Conservation (phyloP, 2,329 filamentous ascomycete species). For the Anthostomella pinea region DNA sequence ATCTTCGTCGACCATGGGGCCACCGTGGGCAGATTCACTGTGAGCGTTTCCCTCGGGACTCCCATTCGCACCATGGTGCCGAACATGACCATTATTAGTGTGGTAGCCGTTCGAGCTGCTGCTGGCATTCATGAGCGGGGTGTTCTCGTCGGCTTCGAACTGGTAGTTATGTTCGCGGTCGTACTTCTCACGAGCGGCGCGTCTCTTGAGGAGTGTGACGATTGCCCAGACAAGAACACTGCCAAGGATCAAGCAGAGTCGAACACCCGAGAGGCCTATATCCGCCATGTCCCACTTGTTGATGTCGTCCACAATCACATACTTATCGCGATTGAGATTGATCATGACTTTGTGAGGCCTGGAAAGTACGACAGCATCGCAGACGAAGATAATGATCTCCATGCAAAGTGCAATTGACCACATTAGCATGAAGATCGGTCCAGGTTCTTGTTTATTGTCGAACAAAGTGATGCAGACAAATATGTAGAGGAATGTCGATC, state of each 20-base stretch:
- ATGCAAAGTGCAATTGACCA: constrained; percentile 73
- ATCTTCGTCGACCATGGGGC: constrained; percentile 53
- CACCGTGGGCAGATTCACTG: constrained; percentile 11
- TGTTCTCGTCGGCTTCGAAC: constrained; percentile 52
- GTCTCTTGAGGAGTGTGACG: constrained; percentile 43
- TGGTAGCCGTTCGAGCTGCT: constrained; percentile 23
- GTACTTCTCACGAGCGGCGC: constrained; percentile 38
- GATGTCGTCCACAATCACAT: constrained; percentile 34
- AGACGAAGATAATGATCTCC: constrained; percentile 69
- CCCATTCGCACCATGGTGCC: constrained; percentile 45
- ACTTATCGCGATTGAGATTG: constrained; percentile 40
- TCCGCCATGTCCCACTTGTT: constrained; percentile 61
- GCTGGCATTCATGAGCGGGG: constrained; percentile 60
- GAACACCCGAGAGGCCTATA: constrained; percentile 63
- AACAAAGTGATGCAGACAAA: constrained; percentile 83
- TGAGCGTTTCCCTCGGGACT: constrained; percentile 19
- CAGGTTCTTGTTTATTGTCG: constrained; percentile 79
- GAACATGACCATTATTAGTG: constrained; percentile 26
- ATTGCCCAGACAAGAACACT: constrained; percentile 60
- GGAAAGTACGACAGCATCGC: constrained; percentile 67
- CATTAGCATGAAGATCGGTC: constrained; percentile 71
- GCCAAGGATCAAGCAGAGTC: constrained; percentile 63
- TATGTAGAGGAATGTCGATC: constrained; percentile 81
- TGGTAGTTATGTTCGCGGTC: constrained; percentile 41
- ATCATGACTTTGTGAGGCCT: constrained; percentile 62